These are phyloP conservation scores for Zelonia costaricensis DNA, from an alignment of 208 protist species.

Conservation along the genomic window DNA sequence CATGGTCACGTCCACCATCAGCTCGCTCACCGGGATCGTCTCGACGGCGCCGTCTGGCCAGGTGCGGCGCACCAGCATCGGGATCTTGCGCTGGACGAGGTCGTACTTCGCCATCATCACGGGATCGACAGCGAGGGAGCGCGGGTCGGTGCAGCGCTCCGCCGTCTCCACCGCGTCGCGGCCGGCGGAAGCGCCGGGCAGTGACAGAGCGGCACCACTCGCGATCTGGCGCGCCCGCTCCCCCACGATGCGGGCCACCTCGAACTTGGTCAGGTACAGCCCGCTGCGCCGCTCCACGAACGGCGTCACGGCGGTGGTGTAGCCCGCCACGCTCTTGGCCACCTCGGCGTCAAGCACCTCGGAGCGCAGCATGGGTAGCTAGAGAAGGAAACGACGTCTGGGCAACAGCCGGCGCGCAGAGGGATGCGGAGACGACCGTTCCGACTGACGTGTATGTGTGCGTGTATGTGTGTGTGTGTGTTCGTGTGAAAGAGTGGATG, in stretches of 20 bases:
- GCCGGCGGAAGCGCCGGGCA: conserved; percentile 23
- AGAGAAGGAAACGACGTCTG: background rate
- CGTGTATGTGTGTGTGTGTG: no score
- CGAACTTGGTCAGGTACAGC: conserved; percentile 86
- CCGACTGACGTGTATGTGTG: no score
- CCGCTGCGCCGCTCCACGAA: conserved; percentile 58
- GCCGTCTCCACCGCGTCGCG: conserved; percentile 50
- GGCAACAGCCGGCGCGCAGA: no score
- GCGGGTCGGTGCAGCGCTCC: conserved; percentile 70
- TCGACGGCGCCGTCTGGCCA: conserved; percentile 81
- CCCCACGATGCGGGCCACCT: conserved; percentile 77
- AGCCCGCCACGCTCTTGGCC: conserved; percentile 25
- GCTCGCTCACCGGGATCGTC: conserved; percentile 78
- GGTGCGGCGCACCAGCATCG: conserved; percentile 83
- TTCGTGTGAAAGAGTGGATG: no score
- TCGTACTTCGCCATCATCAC: conserved; percentile 89
- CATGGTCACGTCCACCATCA: conserved; percentile 67
- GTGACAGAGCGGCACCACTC: conserved; percentile 50
- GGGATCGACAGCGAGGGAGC: conserved; percentile 73
- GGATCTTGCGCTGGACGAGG: conserved; percentile 66
- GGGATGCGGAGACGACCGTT: no score
- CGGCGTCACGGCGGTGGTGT: conserved; percentile 53
- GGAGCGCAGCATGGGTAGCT: conserved; percentile 47
- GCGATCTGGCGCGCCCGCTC: conserved; percentile 84
- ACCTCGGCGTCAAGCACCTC: conserved; percentile 68